Evolutionary conservation across 345 rosid species (phyloP).

Genomic region (Psidium friedrichsthalianum): DNA sequence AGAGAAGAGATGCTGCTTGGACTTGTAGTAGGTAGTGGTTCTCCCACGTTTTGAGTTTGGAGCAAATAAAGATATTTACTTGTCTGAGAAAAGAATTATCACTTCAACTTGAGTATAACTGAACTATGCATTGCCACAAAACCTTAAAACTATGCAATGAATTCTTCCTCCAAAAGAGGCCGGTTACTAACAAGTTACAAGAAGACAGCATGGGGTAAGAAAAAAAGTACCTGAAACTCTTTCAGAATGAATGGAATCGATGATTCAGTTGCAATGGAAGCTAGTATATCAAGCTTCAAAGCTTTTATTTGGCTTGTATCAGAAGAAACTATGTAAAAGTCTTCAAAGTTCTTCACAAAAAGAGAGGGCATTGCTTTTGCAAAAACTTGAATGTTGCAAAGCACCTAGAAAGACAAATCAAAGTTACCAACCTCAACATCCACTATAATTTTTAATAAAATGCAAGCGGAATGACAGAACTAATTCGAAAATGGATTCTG

Average conservation of each 20-base stretch:
- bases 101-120: neutral
- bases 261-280: conserved; percentile 58
- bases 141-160: neutral
- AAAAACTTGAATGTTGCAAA: conserved; percentile 78
- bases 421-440: neutral
- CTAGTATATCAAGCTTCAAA: conserved; percentile 87
- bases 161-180: neutral
- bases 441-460: neutral
- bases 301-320: conserved; percentile 78
- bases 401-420: conserved; percentile 42
- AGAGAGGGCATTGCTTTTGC: conserved; percentile 74
- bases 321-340: conserved; percentile 63
- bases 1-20: neutral
- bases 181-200: neutral
- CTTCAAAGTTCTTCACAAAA: conserved; percentile 67
- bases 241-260: conserved; percentile 58
- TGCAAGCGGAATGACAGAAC: neutral
- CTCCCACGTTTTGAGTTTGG: neutral
- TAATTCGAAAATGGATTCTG: neutral
- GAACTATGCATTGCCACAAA: neutral
- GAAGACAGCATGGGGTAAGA: neutral
- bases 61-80: neutral
- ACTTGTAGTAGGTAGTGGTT: neutral
- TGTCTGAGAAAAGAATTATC: neutral
- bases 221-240: conserved; percentile 72